A percentile compares a stretch with the other conserved stretches of the same genome.
Conservation (phyloP, 2,329 filamentous ascomycete genomes). For the Aspergillus chevalieri region DNA sequence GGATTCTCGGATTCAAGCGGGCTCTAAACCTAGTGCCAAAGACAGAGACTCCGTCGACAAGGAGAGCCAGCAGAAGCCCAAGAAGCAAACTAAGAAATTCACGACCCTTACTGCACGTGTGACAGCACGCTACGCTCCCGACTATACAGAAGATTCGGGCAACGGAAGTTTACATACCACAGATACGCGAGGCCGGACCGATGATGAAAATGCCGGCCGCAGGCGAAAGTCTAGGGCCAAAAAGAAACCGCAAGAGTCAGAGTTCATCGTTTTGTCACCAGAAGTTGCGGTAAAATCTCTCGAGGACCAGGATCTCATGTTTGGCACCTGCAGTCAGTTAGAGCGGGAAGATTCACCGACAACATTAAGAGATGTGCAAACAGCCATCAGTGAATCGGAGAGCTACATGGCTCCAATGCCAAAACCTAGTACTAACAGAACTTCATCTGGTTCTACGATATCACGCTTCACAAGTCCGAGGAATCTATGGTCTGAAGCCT, state of each 20-base stretch:
- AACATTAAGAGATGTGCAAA: slow-evolving; percentile 34
- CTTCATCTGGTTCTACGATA: slow-evolving; percentile 9
- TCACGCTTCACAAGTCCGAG: slow-evolving; percentile 24
- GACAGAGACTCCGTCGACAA: slow-evolving; percentile 10
- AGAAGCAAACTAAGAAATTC: slow-evolving; percentile 60
- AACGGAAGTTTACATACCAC: not conserved
- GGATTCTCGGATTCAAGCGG: slow-evolving; percentile 14
- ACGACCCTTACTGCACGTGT: slow-evolving; percentile 73
- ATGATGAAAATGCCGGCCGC: slow-evolving; percentile 3
- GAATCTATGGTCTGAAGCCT: slow-evolving; percentile 64
- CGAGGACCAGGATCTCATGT: slow-evolving; percentile 67
- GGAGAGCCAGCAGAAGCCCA: slow-evolving; percentile 27
- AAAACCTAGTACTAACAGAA: not conserved
- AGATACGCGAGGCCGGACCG: not conserved
- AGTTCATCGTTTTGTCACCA: slow-evolving; percentile 62
- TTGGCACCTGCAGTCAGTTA: slow-evolving; percentile 80
- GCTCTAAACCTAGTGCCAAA: slow-evolving; percentile 6
- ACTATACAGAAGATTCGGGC: slow-evolving; percentile 20
- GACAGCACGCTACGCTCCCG: slow-evolving; percentile 60
- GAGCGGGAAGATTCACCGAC: slow-evolving; percentile 66
- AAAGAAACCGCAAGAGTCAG: slow-evolving; percentile 29
- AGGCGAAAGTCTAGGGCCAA: slow-evolving; percentile 15
- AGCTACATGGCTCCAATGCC: slow-evolving; percentile 8
- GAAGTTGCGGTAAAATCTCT: slow-evolving; percentile 60
- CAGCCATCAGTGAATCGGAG: slow-evolving; percentile 27